Conservation (phyloP, 129 eudicot species). For the Arctium lappa region DNA sequence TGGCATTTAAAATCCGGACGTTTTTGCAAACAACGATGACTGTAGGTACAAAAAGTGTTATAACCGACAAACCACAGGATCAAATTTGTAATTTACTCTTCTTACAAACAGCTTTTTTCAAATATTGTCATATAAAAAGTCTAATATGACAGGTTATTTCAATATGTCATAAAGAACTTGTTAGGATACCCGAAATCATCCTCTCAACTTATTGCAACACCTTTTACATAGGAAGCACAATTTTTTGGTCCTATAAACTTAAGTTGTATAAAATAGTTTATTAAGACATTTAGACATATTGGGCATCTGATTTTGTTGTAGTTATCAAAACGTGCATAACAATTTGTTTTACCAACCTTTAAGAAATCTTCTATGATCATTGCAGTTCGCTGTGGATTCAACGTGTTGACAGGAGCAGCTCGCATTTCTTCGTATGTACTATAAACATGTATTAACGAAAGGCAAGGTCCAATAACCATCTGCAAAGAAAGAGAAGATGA, state of each 20-base stretch:
- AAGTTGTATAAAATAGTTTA: not conserved
- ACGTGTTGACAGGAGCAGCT: constrained; percentile 88
- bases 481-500: constrained; percentile 13
- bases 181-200: not conserved
- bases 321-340: not conserved
- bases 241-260: not conserved
- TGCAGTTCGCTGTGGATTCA: constrained; percentile 93
- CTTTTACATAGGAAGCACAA: not conserved
- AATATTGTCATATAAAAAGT: not conserved
- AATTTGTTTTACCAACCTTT: constrained; percentile 48
- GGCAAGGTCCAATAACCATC: constrained; percentile 71
- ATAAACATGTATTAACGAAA: constrained; percentile 63
- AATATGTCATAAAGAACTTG: not conserved
- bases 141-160: not conserved
- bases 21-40: too few relatives aligned
- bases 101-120: not conserved
- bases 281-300: not conserved
- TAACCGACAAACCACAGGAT: too few relatives aligned
- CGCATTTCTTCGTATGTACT: constrained; percentile 89
- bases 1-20: too few relatives aligned
- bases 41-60: too few relatives aligned
- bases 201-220: not conserved
- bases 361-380: constrained; percentile 74
- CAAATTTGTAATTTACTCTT: too few relatives aligned
- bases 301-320: not conserved